A percentile compares a stretch with the other conserved stretches of the same genome.
phyloP scores from a whole-genome alignment of 2,329 filamentous ascomycete species.

The Colletotrichum lentis region DNA sequence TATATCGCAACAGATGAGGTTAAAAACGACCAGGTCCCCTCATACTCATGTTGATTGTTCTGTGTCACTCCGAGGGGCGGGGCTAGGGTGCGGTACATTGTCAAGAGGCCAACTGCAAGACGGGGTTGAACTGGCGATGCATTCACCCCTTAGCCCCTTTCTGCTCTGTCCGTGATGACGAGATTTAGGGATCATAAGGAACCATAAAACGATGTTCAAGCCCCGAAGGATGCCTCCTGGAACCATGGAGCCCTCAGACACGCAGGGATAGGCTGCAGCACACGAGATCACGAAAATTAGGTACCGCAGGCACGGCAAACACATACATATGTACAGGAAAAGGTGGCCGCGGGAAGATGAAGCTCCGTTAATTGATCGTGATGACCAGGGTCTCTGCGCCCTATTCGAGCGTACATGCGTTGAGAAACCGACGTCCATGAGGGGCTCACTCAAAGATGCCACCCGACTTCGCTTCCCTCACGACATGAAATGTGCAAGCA shows the following conservation, averaged over 20 bases:
- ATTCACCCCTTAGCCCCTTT: too few relatives aligned
- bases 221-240: too few relatives aligned
- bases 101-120: too few relatives aligned
- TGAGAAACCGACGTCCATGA: neutral
- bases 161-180: too few relatives aligned
- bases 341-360: neutral
- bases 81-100: too few relatives aligned
- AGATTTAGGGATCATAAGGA: too few relatives aligned
- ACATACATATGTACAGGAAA: neutral
- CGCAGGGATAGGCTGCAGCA: neutral
- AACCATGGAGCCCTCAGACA: neutral
- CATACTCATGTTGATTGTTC: too few relatives aligned
- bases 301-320: neutral
- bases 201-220: too few relatives aligned
- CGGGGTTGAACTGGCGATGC: too few relatives aligned
- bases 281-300: neutral
- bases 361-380: neutral
- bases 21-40: too few relatives aligned
- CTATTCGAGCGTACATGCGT: neutral
- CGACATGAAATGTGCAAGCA: conserved; percentile 1
- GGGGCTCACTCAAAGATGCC: neutral
- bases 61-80: too few relatives aligned
- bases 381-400: neutral
- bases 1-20: too few relatives aligned
- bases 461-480: neutral